Evolutionary conservation across 768 basidiomycete genomes (phyloP), one percentile per base, ranked within the genome.

Genomic region (Mycena rebaudengoi): DNA sequence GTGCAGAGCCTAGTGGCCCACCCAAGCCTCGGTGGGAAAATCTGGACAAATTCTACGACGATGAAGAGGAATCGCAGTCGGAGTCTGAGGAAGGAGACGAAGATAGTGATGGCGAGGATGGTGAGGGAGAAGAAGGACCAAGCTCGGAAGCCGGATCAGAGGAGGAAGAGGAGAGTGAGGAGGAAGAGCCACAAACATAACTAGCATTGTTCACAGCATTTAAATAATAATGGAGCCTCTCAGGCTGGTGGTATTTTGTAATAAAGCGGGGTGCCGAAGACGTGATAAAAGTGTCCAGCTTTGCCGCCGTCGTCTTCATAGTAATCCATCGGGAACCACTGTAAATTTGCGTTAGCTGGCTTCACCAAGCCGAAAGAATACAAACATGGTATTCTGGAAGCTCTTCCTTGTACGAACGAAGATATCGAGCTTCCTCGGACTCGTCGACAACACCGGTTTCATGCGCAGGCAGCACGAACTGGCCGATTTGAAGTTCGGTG

Each of bases 401-500:
- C 23, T 85, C 83, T 65, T 91, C 88, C 69, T 93, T 93, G 62
- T 76, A 82, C 1, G 86, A 79, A 44, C 92, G 86, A 52, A 88
- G 74, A 74, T 95, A 92, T 48, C 90, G 83, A 3, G 90, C 88
- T 18, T 82, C 79, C 49, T 83, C 74, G 0, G 86, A 82, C 20
- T 91, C 87, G 67, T 94, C 86, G 23, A 79, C 78, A 4, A 88
- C 83, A 18, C 73, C 72, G 62, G 74, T 69, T 0, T 86, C 89
- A 56, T 87, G 82, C 45, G 78, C 82, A 0, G 94, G 93, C 4
- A 96, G 73, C 49, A 91, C 83, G 71, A 95, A 96, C 74, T 92
- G 93, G 12, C 89, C 94, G 35, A 96, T 87, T 76, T 95, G 95
- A 52, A 95, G 82, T 71, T 96, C 94, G 1, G 95, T 96, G 70